phyloP scores from a whole-genome alignment of 2,329 filamentous ascomycete species.

The Fusarium nematophilum region DNA sequence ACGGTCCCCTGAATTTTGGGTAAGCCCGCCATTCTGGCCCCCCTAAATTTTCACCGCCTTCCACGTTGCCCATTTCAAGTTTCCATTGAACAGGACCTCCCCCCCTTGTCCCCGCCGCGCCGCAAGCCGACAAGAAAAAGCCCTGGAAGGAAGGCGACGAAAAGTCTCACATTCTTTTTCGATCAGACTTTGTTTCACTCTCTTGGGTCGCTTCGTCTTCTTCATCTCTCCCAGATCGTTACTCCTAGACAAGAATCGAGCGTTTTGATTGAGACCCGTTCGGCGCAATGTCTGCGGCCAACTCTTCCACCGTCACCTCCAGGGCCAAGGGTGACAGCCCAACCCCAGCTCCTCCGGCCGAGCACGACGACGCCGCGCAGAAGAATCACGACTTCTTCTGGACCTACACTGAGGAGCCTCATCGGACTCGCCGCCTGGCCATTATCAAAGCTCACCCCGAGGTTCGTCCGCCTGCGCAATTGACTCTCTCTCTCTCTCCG shows the following conservation, averaged over 20 bases:
- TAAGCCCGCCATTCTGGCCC: constrained; percentile 23
- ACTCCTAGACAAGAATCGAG: neutral
- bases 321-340: constrained; percentile 43
- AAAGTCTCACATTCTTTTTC: constrained; percentile 33
- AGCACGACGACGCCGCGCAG: constrained; percentile 33
- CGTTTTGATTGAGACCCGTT: too few species aligned
- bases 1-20: constrained; percentile 33
- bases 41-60: constrained; percentile 45
- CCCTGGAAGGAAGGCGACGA: constrained; percentile 20
- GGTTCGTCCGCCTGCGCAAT: constrained; percentile 59
- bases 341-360: constrained; percentile 23
- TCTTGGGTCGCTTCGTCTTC: neutral
- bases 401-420: constrained; percentile 99
- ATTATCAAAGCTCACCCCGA: constrained; percentile 99
- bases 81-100: too few species aligned
- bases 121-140: constrained; percentile 12
- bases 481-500: too few species aligned
- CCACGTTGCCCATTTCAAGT: constrained; percentile 34
- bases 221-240: constrained; percentile 1
- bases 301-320: constrained; percentile 50
- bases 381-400: constrained; percentile 80
- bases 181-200: constrained; percentile 3
- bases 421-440: constrained; percentile 87
- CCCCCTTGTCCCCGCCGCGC: too few species aligned
- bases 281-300: constrained; percentile 42